A percentile compares a stretch with the other conserved stretches of the same genome.
Conservation (phyloP, 768 basidiomycete species). For the Amanita rubescens region DNA sequence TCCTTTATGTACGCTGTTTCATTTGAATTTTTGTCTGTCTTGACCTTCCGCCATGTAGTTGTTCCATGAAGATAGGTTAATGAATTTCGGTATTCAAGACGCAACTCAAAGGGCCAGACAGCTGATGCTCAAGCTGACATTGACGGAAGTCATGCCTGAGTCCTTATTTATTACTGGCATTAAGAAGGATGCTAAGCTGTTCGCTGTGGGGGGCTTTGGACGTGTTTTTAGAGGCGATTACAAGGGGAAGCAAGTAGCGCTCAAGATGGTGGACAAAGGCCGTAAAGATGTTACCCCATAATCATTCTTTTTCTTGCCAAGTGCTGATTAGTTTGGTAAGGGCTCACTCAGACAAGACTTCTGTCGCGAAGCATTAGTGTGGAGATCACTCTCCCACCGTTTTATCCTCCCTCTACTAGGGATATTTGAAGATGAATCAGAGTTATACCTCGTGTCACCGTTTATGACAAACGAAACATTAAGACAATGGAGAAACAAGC, state of each 20-base stretch:
- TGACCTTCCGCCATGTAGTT: too few relatives aligned
- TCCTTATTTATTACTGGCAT: neutral
- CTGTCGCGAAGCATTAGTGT: neutral
- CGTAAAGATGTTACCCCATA: too few relatives aligned
- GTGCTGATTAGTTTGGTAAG: too few relatives aligned
- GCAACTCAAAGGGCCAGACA: too few relatives aligned
- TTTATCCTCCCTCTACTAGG: neutral
- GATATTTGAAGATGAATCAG: neutral
- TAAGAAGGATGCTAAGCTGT: too few relatives aligned
- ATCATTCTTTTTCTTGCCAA: too few relatives aligned
- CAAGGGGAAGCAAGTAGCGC: neutral
- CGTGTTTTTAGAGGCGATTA: neutral
- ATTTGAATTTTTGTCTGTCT: too few relatives aligned
- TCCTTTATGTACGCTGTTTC: neutral
- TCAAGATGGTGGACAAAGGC: neutral
- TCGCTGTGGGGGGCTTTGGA: neutral
- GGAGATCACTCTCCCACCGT: neutral
- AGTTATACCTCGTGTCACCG: neutral
- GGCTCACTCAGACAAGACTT: neutral
- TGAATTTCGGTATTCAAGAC: too few relatives aligned
- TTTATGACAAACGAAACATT: conserved; percentile 2
- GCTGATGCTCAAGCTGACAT: too few relatives aligned
- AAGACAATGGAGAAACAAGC: neutral
- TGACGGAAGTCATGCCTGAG: too few relatives aligned
- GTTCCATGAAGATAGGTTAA: too few relatives aligned